phyloP scores from a whole-genome alignment of 2,329 filamentous ascomycete species.

The Ceratocystis destructans region DNA sequence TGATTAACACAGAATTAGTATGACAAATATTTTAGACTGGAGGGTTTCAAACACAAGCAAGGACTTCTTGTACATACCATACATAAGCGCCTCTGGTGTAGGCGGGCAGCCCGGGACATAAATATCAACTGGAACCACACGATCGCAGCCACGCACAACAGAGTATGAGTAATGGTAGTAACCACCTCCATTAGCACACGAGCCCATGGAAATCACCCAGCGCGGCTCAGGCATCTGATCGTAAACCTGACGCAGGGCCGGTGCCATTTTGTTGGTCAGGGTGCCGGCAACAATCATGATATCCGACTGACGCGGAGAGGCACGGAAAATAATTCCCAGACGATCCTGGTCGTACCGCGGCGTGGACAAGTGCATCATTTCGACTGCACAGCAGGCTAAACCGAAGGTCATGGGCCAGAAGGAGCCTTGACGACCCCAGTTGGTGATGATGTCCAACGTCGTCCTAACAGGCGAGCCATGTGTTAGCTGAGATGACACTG shows the following conservation, averaged over 20 bases:
- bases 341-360: conserved; percentile 83
- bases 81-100: conserved; percentile 49
- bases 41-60: neutral
- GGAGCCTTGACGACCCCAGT: conserved; percentile 74
- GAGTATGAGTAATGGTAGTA: conserved; percentile 82
- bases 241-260: conserved; percentile 78
- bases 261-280: conserved; percentile 92
- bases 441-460: conserved; percentile 63
- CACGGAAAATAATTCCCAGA: conserved; percentile 79
- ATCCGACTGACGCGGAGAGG: conserved; percentile 74
- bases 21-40: neutral
- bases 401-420: conserved; percentile 84
- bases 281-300: conserved; percentile 92
- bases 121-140: conserved; percentile 65
- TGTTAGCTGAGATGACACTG: neutral
- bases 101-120: conserved; percentile 65
- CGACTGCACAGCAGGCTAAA: conserved; percentile 75
- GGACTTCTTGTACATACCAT: conserved; percentile 29
- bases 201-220: conserved; percentile 76
- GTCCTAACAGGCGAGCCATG: conserved; percentile 37
- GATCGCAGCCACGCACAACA: conserved; percentile 60
- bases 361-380: conserved; percentile 87
- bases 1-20: neutral
- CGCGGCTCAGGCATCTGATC: conserved; percentile 90
- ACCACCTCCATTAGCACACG: conserved; percentile 70